Percentiles rank a stretch among this genome's conserved stretches.
These are phyloP conservation scores for Phytophthora hybrid DNA, from an alignment of 352 stramenopile species.

Conservation along the genomic window DNA sequence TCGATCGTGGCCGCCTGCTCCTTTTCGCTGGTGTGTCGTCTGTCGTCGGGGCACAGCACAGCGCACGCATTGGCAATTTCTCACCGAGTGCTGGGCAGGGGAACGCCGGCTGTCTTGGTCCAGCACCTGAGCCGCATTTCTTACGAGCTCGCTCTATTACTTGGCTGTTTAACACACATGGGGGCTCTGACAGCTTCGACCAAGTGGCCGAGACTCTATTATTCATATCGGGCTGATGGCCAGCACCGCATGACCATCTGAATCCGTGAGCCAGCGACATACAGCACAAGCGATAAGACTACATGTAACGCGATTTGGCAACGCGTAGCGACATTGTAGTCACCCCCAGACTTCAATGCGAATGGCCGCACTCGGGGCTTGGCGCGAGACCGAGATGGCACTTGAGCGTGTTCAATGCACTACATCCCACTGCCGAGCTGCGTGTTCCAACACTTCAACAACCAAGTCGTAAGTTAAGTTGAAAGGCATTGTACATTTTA, in stretches of 20 bases:
- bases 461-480: neutral
- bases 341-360: too few relatives aligned
- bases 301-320: constrained; percentile 2
- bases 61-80: constrained; percentile 5
- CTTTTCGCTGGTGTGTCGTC: constrained; percentile 6
- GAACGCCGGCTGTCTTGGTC: constrained; percentile 9
- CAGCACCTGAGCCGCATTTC: constrained; percentile 20
- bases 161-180: too few relatives aligned
- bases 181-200: too few relatives aligned
- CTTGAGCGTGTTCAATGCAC: too few relatives aligned
- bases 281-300: neutral
- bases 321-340: constrained; percentile 2
- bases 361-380: too few relatives aligned
- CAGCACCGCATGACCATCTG: constrained; percentile 18
- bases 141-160: constrained; percentile 13
- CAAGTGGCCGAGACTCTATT: neutral
- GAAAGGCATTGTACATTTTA: constrained; percentile 33
- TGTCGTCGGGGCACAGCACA: constrained; percentile 13
- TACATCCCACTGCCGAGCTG: too few relatives aligned
- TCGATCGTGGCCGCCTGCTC: neutral
- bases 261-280: neutral
- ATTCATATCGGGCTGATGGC: neutral
- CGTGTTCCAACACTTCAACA: too few relatives aligned
- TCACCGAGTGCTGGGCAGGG: constrained; percentile 9
- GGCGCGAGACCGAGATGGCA: too few relatives aligned